These are phyloP conservation scores for Scheffersomyces coipomensis DNA, from an alignment of 805 yeast genomes.

Conservation along the genomic window DNA sequence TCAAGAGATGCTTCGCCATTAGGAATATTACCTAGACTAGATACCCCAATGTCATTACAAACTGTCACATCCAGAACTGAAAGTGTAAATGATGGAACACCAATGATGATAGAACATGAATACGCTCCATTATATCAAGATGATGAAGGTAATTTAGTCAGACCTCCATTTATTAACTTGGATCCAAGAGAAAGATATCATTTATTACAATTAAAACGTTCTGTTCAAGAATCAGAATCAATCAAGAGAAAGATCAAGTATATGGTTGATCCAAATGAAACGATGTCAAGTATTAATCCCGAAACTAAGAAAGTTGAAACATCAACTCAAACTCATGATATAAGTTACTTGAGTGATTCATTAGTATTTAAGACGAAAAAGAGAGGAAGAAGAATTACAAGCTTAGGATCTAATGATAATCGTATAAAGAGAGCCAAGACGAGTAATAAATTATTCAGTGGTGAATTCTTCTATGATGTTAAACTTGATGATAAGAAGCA, in stretches of 20 bases:
- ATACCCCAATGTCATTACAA: not conserved
- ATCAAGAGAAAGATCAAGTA: constrained; percentile 33
- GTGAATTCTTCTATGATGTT: constrained; percentile 36
- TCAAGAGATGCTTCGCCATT: not conserved
- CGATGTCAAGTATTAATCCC: constrained; percentile 24
- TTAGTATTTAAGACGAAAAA: constrained; percentile 22
- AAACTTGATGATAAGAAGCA: constrained; percentile 4
- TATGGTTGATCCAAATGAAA: constrained; percentile 41
- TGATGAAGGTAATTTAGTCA: constrained; percentile 33
- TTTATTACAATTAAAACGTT: constrained; percentile 36
- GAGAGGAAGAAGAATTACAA: constrained; percentile 1
- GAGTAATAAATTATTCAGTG: constrained; percentile 26
- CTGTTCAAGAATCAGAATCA: constrained; percentile 34
- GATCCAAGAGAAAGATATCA: constrained; percentile 44
- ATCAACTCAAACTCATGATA: constrained; percentile 40
- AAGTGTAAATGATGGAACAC: constrained; percentile 1
- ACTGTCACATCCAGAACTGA: not conserved
- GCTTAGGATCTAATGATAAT: constrained; percentile 7
- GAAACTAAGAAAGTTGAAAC: constrained; percentile 33
- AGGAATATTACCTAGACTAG: not conserved
- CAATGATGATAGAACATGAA: constrained; percentile 22
- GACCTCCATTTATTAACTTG: constrained; percentile 44
- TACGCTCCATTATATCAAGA: constrained; percentile 35
- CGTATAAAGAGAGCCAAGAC: constrained; percentile 16
- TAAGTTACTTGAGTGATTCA: constrained; percentile 22